Base-by-base conservation (phyloP, 75 land plant species). In the Sequoia sempervirens region DNA sequence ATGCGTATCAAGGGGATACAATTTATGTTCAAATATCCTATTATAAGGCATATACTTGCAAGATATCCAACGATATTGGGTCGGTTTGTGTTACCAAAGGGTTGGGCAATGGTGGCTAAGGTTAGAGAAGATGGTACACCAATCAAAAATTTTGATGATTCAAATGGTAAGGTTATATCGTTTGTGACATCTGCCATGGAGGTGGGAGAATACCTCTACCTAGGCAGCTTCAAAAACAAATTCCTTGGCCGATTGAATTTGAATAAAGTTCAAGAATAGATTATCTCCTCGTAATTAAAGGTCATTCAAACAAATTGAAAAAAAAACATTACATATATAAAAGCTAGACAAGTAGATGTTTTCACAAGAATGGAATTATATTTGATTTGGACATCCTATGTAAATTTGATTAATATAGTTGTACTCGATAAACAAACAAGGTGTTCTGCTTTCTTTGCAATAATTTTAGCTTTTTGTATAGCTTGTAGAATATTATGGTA, bases 161-260 rank as follows among this genome's bases (percentile, higher is more conserved):
- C 95, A 12, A 84, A 70, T 20, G 96, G 93, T 13, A 85, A 54
- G 34, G 90, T 90, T 20, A 86, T 93, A 80, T 45, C 88, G 26
- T 94, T 91, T 73, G 90, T 91, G 12, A 93, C 96, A 0, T 81
- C 85, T 4, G 98, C 92, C 10, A 26, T 94, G 74, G 90, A 90
- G 84, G 83, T 80, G 54, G 92, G 89, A 46, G 87, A 86, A 38
- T 79, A 92, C 84, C 87, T 96, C 23, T 94, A 96, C 83, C 46
- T 96, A 80, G 95, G 96, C 13, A 87, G 84, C 82, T 86, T 94
- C 14, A 80, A 78, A 36, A 13, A 83, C 46, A 82, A 89, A 83
- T 94, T 91, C 84, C 52, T 93, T 54, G 98, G 93, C 5, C 90
- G 87, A 80, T 40, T 92, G 45, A 52, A n/a, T 43, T 13, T 70